phyloP scores from a whole-genome alignment of 1,284 basidiomycete genomes.

The Serendipita sp. region DNA sequence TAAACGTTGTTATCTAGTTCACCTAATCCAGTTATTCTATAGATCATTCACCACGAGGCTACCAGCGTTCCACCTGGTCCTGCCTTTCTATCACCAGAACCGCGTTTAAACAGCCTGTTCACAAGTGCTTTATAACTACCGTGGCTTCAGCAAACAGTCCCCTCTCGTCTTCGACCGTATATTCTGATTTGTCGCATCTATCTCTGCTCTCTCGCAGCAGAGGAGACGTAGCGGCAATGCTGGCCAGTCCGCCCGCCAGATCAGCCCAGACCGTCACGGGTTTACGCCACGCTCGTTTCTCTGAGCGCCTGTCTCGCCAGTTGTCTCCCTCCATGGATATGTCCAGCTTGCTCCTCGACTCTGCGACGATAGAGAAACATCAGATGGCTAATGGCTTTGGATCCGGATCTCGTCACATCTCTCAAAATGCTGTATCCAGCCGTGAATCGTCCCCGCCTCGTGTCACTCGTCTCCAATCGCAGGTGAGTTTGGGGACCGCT shows the following conservation, averaged over 20 bases:
- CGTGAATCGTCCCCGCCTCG: conserved; percentile 1
- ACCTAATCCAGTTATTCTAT: not conserved
- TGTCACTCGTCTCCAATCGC: not conserved
- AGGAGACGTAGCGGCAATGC: not conserved
- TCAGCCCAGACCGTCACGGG: not conserved
- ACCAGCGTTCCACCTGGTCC: not conserved
- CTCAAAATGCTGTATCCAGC: not conserved
- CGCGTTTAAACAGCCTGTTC: conserved; percentile 6
- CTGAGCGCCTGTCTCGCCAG: conserved; percentile 2
- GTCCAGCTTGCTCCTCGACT: not conserved
- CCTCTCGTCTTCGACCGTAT: not conserved
- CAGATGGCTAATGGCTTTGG: conserved; percentile 1
- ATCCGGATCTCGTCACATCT: not conserved
- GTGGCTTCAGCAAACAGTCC: not conserved
- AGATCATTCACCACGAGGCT: not conserved
- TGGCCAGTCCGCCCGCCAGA: conserved; percentile 3
- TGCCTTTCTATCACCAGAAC: not conserved
- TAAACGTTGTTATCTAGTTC: not conserved
- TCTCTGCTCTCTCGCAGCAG: conserved; percentile 1
- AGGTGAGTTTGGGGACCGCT: not conserved
- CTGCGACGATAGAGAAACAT: not conserved
- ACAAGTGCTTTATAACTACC: not conserved
- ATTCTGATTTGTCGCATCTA: not conserved
- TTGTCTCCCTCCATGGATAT: not conserved
- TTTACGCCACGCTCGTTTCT: not conserved